Conservation (phyloP, 371 early-diverging fungal species). For the Apophysomyces variabilis region DNA sequence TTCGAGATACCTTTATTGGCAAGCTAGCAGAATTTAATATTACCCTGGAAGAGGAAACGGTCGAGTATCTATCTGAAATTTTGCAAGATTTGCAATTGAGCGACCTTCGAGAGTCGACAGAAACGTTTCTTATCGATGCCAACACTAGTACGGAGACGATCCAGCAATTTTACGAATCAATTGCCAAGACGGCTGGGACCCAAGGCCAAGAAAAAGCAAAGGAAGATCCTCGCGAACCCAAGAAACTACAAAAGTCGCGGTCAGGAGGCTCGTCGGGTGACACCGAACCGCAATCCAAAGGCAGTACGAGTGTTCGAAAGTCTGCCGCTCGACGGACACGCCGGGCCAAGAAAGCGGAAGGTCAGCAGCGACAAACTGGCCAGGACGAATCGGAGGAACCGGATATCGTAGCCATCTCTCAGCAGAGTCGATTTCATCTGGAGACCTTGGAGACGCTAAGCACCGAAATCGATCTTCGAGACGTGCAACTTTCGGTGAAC, state of each 20-base stretch:
- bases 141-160: slow-evolving; percentile 53
- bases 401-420: slow-evolving; percentile 75
- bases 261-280: too few species aligned
- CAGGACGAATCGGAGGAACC: slow-evolving; percentile 21
- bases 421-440: slow-evolving; percentile 85
- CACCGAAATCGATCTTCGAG: slow-evolving; percentile 68
- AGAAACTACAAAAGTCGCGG: too few species aligned
- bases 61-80: slow-evolving; percentile 15
- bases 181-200: slow-evolving; percentile 13
- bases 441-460: slow-evolving; percentile 76
- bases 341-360: slow-evolving; percentile 12
- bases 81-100: not conserved
- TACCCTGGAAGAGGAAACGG: slow-evolving; percentile 6
- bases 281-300: not conserved
- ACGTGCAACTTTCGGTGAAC: slow-evolving; percentile 74
- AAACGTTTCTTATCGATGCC: slow-evolving; percentile 68
- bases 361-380: slow-evolving; percentile 20
- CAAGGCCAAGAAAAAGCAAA: not conserved
- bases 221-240: too few species aligned
- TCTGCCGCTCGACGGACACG: slow-evolving; percentile 4
- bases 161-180: slow-evolving; percentile 42
- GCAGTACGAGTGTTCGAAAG: not conserved
- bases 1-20: not conserved
- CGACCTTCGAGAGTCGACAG: slow-evolving; percentile 66
- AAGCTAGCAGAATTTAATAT: not conserved